A percentile compares a stretch with the other conserved stretches of the same genome.
Evolutionary conservation across 345 rosid species (phyloP).

Genomic region (Salix koriyanagi): DNA sequence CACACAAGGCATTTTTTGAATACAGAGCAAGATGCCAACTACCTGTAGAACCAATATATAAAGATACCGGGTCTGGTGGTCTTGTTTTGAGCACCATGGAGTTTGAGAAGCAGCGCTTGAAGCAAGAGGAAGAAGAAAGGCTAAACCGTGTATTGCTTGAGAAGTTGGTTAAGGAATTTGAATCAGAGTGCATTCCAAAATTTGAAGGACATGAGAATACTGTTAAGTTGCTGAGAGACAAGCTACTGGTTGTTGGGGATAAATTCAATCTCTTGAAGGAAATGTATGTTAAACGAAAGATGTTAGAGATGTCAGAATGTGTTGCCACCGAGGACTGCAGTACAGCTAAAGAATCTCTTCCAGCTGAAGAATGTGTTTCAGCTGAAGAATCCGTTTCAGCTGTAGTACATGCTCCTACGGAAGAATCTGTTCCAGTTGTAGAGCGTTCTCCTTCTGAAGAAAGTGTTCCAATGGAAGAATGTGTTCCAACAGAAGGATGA

Average conservation of each 20-base stretch:
- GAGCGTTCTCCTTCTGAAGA: background rate
- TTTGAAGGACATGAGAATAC: conserved; percentile 30
- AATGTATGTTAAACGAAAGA: conserved; percentile 25
- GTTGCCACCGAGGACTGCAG: conserved; percentile 21
- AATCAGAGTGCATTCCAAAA: conserved; percentile 28
- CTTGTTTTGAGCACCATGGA: conserved; percentile 65
- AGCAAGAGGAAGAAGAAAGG: conserved; percentile 72
- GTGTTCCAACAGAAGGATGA: background rate
- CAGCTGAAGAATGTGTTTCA: background rate
- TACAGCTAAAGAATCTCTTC: background rate
- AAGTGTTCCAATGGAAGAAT: background rate
- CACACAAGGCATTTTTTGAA: conserved; percentile 51
- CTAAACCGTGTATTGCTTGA: conserved; percentile 28
- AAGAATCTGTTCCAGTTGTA: background rate
- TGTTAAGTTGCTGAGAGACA: conserved; percentile 28
- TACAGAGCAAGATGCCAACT: conserved; percentile 51
- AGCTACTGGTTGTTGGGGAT: conserved; percentile 40
- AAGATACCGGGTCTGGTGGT: conserved; percentile 75
- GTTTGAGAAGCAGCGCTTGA: conserved; percentile 58
- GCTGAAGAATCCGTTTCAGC: background rate
- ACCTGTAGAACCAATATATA: conserved; percentile 62
- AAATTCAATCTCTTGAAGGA: conserved; percentile 30
- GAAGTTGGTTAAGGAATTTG: conserved; percentile 53
- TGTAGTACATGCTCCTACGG: background rate
- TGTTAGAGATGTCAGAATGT: conserved; percentile 24